Evolutionary conservation across 306 rosid species (phyloP).

Genomic region (Quercus mongolica): DNA sequence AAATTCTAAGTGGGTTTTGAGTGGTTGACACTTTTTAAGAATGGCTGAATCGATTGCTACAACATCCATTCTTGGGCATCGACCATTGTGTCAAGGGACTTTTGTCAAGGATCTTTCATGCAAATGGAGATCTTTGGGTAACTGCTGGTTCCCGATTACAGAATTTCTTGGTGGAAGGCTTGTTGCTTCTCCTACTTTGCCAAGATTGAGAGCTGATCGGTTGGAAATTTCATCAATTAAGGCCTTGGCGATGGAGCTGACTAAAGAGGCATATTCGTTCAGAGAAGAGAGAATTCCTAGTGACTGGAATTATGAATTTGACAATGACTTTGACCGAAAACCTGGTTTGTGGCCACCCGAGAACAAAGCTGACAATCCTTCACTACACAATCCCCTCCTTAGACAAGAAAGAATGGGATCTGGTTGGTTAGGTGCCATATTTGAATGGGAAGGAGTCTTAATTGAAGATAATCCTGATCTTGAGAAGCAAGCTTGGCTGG

Average conservation of each 20-base stretch:
- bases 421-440: conserved; percentile 94
- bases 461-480: conserved; percentile 76
- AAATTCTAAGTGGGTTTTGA: conserved; percentile 24
- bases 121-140: conserved; percentile 45
- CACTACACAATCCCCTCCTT: conserved; percentile 78
- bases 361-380: conserved; percentile 78
- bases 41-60: conserved; percentile 92
- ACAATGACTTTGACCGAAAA: conserved; percentile 53
- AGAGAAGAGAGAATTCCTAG: conserved; percentile 63
- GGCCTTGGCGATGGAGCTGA: conserved; percentile 74
- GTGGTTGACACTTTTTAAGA: background rate
- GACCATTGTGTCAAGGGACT: conserved; percentile 55
- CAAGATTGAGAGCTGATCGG: conserved; percentile 32
- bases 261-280: conserved; percentile 68
- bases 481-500: conserved; percentile 86
- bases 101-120: conserved; percentile 36
- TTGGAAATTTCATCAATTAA: conserved; percentile 37
- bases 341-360: conserved; percentile 86
- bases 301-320: conserved; percentile 49
- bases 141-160: conserved; percentile 29
- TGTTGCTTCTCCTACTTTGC: conserved; percentile 38
- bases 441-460: conserved; percentile 96
- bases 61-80: conserved; percentile 65
- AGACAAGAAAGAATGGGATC: conserved; percentile 96
- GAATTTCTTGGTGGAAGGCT: conserved; percentile 54